Percentiles rank a stretch among this genome's conserved stretches.
These are phyloP conservation scores for Entomortierella beljakovae DNA, from an alignment of 192 early-diverging fungal genomes.

Conservation along the genomic window DNA sequence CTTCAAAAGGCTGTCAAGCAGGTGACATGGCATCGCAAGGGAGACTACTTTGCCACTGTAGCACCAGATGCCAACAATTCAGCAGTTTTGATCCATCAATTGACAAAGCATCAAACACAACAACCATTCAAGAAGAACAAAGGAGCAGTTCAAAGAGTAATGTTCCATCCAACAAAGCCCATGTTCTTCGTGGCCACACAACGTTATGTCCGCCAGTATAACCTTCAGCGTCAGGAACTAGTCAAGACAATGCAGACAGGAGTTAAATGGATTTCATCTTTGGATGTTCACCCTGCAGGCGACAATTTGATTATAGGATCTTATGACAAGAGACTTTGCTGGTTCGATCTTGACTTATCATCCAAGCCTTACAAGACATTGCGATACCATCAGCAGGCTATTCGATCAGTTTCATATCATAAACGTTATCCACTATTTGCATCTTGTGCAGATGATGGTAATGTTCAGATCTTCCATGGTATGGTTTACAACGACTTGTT, in stretches of 20 bases:
- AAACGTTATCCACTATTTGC: slow-evolving; percentile 93
- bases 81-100: slow-evolving; percentile 92
- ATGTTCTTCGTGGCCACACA: slow-evolving; percentile 96
- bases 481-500: slow-evolving; percentile 98
- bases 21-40: slow-evolving; percentile 95
- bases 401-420: slow-evolving; percentile 90
- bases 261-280: slow-evolving; percentile 94
- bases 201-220: slow-evolving; percentile 93
- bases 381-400: slow-evolving; percentile 89
- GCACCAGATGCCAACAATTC: slow-evolving; percentile 79
- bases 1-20: slow-evolving; percentile 73
- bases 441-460: slow-evolving; percentile 92
- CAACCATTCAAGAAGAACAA: slow-evolving; percentile 92
- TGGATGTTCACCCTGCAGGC: slow-evolving; percentile 95
- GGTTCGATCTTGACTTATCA: slow-evolving; percentile 98
- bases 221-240: slow-evolving; percentile 89
- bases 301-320: slow-evolving; percentile 97
- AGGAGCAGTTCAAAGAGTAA: slow-evolving; percentile 86
- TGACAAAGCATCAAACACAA: slow-evolving; percentile 89
- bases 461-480: slow-evolving; percentile 96
- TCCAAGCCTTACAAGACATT: slow-evolving; percentile 94
- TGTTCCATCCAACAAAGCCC: slow-evolving; percentile 95
- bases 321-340: slow-evolving; percentile 94
- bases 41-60: slow-evolving; percentile 94
- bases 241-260: slow-evolving; percentile 86